A percentile compares a stretch with the other conserved stretches of the same genome.
phyloP scores from a whole-genome alignment of 2,329 filamentous ascomycete genomes.

The Cladobotryum protrusum region DNA sequence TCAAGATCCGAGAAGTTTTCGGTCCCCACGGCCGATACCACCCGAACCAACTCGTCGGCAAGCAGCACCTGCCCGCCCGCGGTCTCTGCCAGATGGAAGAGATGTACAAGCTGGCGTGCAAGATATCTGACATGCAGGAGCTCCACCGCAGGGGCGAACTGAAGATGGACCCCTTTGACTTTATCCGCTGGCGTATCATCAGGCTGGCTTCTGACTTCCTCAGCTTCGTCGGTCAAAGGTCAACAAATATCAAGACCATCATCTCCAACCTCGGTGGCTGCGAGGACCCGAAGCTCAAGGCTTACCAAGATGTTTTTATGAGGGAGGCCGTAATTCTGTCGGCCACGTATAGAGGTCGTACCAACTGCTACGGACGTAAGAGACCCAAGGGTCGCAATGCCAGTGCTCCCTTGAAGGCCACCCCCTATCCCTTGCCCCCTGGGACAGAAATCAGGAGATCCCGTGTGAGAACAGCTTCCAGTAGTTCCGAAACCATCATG shows the following conservation, averaged over 20 bases:
- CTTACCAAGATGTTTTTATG: too few species aligned
- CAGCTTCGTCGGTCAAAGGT: constrained; percentile 6
- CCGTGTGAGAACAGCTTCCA: constrained; percentile 14
- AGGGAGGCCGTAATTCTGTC: too few species aligned
- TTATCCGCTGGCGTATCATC: constrained; percentile 30
- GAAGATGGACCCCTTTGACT: constrained; percentile 32
- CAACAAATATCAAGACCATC: constrained; percentile 12
- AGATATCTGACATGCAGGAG: constrained; percentile 25
- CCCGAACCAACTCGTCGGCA: constrained; percentile 32
- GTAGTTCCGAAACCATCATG: too few species aligned
- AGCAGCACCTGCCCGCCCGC: constrained; percentile 22
- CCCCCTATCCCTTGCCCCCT: too few species aligned
- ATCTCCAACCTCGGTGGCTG: constrained; percentile 15
- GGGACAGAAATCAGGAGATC: constrained; percentile 18
- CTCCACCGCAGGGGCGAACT: constrained; percentile 21
- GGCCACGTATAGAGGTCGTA: too few species aligned
- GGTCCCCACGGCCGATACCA: constrained; percentile 23
- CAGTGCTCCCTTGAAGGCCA: too few species aligned
- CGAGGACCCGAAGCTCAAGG: not conserved
- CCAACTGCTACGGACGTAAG: too few species aligned
- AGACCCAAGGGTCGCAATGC: too few species aligned
- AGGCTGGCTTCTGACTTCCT: constrained; percentile 12
- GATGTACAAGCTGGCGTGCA: constrained; percentile 31
- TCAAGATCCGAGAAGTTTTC: constrained; percentile 31
- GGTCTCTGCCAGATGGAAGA: constrained; percentile 30